phyloP scores from a whole-genome alignment of 257 asterid species.

The Galeopsis tetrahit region DNA sequence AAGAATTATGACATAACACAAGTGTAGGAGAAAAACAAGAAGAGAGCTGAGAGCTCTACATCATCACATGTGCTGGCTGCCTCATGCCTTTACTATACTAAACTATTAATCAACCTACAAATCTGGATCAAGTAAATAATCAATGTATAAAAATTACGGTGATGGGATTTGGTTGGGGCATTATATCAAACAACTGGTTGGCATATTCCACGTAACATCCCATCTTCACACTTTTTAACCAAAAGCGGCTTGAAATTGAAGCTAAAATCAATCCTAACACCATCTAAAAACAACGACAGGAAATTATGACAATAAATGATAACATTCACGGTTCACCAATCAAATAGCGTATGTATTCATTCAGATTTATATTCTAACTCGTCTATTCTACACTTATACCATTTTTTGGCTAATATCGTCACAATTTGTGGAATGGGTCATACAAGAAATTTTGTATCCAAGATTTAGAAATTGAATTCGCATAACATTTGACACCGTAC shows the following conservation, averaged over 20 bases:
- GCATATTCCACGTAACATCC: conserved; percentile 41
- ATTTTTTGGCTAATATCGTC: not conserved
- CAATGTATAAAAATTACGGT: not conserved
- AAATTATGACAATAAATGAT: not conserved
- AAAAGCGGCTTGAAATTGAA: conserved; percentile 31
- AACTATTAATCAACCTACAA: not conserved
- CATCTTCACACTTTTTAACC: not conserved
- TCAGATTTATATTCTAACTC: too few relatives aligned
- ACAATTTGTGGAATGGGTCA: not conserved
- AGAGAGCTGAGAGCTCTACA: too few relatives aligned
- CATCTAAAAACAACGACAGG: not conserved
- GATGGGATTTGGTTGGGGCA: conserved; percentile 1
- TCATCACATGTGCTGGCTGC: too few relatives aligned
- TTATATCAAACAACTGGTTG: conserved; percentile 1
- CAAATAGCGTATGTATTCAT: not conserved
- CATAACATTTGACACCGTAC: not conserved
- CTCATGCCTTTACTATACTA: too few relatives aligned
- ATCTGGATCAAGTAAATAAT: not conserved
- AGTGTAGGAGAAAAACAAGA: too few relatives aligned
- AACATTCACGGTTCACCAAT: not conserved
- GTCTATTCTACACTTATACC: not conserved
- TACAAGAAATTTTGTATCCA: not conserved
- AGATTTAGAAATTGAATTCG: not conserved
- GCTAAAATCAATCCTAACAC: conserved; percentile 18
- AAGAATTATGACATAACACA: too few relatives aligned